Conservation (phyloP, 257 asterid species). For the Lycium barbarum region DNA sequence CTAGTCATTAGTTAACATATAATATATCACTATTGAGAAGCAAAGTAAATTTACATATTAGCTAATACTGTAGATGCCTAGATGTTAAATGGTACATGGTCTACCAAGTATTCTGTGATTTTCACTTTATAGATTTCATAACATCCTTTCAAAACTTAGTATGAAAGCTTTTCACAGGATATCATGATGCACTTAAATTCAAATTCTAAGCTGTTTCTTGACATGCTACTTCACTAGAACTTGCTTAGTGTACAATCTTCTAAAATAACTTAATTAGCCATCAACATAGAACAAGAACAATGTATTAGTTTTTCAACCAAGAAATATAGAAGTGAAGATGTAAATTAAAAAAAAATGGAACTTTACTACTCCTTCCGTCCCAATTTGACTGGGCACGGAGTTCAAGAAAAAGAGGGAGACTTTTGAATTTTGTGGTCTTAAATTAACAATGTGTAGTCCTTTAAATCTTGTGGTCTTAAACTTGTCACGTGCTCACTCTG, state of each 20-base stretch:
- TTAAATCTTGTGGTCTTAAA: too few species aligned
- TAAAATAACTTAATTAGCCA: not conserved
- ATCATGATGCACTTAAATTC: not conserved
- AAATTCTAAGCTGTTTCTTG: not conserved
- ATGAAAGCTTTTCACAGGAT: not conserved
- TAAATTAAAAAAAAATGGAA: not conserved
- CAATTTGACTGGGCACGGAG: too few species aligned
- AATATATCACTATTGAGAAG: not conserved
- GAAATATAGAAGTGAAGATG: not conserved
- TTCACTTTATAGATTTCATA: not conserved
- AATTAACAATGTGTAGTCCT: too few species aligned
- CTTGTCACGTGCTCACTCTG: too few species aligned
- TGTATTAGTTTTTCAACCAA: not conserved
- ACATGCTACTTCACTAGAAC: not conserved
- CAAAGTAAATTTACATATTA: not conserved
- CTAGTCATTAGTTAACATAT: not conserved
- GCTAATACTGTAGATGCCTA: not conserved
- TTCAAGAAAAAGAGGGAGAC: too few species aligned
- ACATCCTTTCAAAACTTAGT: conserved; percentile 1
- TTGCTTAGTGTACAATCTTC: not conserved
- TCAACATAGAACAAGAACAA: not conserved
- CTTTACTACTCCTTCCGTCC: not conserved
- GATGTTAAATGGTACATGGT: conserved; percentile 17
- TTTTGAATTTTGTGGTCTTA: too few species aligned
- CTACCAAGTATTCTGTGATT: not conserved